Evolutionary conservation across 2,329 filamentous ascomycete genomes (phyloP).

Genomic region (Fusarium secorum): DNA sequence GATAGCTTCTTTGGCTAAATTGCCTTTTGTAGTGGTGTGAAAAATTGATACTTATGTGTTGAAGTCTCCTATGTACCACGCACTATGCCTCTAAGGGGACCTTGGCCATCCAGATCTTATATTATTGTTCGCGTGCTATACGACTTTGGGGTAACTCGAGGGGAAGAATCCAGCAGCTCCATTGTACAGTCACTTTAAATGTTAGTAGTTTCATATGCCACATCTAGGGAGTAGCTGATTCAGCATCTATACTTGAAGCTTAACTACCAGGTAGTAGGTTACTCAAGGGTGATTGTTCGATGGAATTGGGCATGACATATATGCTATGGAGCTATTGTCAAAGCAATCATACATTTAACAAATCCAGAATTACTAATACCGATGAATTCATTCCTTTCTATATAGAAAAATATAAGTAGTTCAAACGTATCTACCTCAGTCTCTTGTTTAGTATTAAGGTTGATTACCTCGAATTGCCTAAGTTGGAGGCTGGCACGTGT

Average conservation of each 20-base stretch:
- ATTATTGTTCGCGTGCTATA: background rate
- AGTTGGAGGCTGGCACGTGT: background rate
- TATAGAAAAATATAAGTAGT: background rate
- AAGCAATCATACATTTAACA: background rate
- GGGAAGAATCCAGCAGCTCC: background rate
- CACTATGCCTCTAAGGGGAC: background rate
- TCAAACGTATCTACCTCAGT: background rate
- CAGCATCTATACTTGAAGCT: background rate
- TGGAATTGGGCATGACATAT: background rate
- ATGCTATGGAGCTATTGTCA: background rate
- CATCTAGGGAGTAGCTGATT: background rate
- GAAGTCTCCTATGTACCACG: background rate
- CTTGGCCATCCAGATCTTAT: background rate
- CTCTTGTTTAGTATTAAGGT: background rate
- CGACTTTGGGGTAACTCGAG: background rate
- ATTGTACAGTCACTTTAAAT: background rate
- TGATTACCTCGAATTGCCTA: background rate
- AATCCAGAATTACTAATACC: background rate
- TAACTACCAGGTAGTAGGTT: background rate
- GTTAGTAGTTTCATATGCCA: background rate
- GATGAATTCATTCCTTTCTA: background rate
- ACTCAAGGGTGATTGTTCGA: background rate
- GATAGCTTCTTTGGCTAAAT: background rate
- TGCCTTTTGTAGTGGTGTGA: background rate
- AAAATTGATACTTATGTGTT: background rate